These are phyloP conservation scores for Cylindrodendrum hubeiense DNA, from an alignment of 2,329 filamentous ascomycete genomes.

Conservation along the genomic window DNA sequence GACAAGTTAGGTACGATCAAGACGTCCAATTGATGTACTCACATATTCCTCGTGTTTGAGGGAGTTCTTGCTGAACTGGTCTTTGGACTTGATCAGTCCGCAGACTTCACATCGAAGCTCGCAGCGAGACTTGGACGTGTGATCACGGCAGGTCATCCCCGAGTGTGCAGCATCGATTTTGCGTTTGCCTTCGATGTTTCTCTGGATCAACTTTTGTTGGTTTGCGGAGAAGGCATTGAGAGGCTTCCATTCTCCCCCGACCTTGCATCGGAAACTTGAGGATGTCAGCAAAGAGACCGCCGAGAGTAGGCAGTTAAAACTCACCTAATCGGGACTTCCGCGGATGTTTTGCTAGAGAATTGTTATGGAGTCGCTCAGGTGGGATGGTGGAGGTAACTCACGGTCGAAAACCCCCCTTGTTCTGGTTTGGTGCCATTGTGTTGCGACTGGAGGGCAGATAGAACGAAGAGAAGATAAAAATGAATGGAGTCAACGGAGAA, in stretches of 20 bases:
- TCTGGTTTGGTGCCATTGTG: slow-evolving; percentile 24
- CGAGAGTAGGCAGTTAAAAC: rapidly evolving
- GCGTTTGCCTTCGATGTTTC: slow-evolving; percentile 22
- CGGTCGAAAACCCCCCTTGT: slow-evolving; percentile 26
- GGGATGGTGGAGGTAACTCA: slow-evolving; percentile 18
- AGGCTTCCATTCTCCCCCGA: slow-evolving; percentile 53
- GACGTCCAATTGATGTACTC: slow-evolving; percentile 22
- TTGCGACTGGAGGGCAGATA: too few relatives aligned
- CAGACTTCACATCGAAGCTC: slow-evolving; percentile 51
- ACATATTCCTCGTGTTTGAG: slow-evolving; percentile 47
- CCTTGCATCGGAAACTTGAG: slow-evolving; percentile 50
- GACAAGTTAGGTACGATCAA: slow-evolving; percentile 13
- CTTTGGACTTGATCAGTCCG: slow-evolving; percentile 38
- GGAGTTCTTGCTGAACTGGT: slow-evolving; percentile 47
- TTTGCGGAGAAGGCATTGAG: slow-evolving; percentile 48
- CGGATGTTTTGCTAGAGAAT: slow-evolving; percentile 16
- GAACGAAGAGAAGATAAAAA: not conserved
- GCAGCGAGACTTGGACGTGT: slow-evolving; percentile 39
- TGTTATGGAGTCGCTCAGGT: not conserved
- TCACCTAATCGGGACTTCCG: slow-evolving; percentile 27
- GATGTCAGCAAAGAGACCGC: slow-evolving; percentile 1
- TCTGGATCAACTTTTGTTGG: slow-evolving; percentile 46
- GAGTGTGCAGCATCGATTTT: slow-evolving; percentile 46
- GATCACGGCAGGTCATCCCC: slow-evolving; percentile 53
- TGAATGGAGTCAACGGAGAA: not conserved